Evolutionary conservation across 169 alveolate genomes (phyloP).

Genomic region (Plasmodium coatneyi): DNA sequence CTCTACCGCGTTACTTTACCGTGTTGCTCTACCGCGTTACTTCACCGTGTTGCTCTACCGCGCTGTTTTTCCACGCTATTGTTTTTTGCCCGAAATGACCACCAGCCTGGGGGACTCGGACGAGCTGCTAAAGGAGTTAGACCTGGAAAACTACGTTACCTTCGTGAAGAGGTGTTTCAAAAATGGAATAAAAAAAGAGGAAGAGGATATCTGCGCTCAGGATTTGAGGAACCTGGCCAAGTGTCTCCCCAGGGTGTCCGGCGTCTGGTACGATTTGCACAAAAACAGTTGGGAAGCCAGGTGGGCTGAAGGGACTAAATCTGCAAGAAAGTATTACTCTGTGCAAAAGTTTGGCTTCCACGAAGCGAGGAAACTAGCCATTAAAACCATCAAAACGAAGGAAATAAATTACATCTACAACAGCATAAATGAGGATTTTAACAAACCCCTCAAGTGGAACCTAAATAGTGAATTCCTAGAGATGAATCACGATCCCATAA

Average conservation of each 20-base stretch:
- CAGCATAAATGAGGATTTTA: constrained; percentile 47
- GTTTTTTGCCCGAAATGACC: constrained; percentile 8
- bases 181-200: constrained; percentile 33
- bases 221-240: constrained; percentile 83
- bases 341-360: constrained; percentile 86
- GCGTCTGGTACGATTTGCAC: constrained; percentile 85
- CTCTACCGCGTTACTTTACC: not conserved
- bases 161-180: constrained; percentile 43
- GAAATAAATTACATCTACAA: constrained; percentile 65
- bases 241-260: constrained; percentile 84
- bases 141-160: constrained; percentile 30
- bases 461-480: constrained; percentile 44
- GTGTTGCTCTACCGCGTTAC: not conserved
- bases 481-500: constrained; percentile 57
- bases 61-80: not conserved
- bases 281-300: constrained; percentile 88
- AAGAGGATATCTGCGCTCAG: constrained; percentile 75
- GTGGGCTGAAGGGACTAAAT: constrained; percentile 84
- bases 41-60: not conserved
- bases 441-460: constrained; percentile 48
- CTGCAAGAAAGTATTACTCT: constrained; percentile 83
- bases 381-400: constrained; percentile 79
- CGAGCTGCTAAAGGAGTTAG: constrained; percentile 45
- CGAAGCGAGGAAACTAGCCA: constrained; percentile 85
- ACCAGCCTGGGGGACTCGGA: constrained; percentile 20